phyloP scores from a whole-genome alignment of 768 basidiomycete genomes.

The Agrocybe pediades region DNA sequence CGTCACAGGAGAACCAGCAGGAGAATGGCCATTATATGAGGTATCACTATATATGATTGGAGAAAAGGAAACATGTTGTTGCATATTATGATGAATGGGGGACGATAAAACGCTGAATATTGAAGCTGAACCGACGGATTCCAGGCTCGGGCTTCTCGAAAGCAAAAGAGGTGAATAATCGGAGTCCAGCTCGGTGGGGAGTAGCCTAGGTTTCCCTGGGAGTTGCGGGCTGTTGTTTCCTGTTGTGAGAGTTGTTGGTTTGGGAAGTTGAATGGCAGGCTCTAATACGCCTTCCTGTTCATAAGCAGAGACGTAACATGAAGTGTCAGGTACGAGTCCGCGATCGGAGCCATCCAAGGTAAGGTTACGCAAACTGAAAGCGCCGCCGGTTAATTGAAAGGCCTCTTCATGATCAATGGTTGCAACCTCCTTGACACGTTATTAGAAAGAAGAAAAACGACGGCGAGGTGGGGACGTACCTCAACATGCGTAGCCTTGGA shows the following conservation, averaged over 20 bases:
- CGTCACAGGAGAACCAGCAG: conserved; percentile 4
- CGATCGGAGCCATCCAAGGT: neutral
- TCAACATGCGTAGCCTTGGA: neutral
- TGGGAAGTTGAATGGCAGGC: neutral
- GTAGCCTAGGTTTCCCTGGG: conserved; percentile 8
- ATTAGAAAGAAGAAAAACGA: neutral
- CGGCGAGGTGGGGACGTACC: neutral
- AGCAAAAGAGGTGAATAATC: conserved; percentile 10
- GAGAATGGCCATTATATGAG: conserved; percentile 1
- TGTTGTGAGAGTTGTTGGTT: no score
- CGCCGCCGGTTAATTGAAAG: neutral
- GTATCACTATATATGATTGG: conserved; percentile 11
- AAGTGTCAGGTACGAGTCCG: neutral
- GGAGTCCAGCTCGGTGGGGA: conserved; percentile 4
- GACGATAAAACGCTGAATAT: conserved; percentile 11
- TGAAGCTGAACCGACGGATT: conserved; percentile 4
- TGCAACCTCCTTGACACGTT: neutral
- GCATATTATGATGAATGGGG: conserved; percentile 5
- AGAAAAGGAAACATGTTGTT: neutral
- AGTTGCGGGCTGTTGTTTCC: conserved; percentile 1
- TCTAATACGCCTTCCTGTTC: neutral
- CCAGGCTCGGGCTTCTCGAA: conserved; percentile 2
- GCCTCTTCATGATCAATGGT: neutral
- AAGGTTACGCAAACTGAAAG: no score
- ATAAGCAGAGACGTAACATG: neutral